Conservation (phyloP, 441 rosid species). For the Corymbia citriodora region DNA sequence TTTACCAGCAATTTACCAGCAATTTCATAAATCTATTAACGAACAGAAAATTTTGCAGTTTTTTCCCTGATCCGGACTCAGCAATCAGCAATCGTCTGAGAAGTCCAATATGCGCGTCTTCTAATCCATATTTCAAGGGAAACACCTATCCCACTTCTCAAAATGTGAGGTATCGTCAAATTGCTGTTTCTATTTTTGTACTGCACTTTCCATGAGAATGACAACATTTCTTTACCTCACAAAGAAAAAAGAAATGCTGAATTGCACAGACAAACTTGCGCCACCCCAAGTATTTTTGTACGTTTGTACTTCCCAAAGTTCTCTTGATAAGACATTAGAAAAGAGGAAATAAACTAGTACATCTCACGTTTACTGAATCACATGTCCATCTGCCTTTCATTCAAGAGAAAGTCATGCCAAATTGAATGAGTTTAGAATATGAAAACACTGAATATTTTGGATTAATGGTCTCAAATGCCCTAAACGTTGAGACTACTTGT, state of each 20-base stretch:
- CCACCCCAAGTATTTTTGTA: rapidly evolving
- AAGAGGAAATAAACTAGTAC: background rate
- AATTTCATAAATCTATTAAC: no score
- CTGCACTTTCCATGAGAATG: background rate
- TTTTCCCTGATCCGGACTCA: no score
- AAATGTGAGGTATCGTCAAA: background rate
- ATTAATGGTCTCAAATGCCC: background rate
- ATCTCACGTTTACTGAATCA: background rate
- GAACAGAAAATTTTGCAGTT: no score
- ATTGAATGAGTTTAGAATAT: background rate
- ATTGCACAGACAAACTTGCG: no score
- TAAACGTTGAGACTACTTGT: background rate
- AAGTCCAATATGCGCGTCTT: no score
- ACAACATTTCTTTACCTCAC: background rate
- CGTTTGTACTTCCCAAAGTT: background rate
- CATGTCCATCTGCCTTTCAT: background rate
- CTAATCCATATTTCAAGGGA: no score
- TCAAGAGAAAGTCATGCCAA: background rate
- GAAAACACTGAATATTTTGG: background rate
- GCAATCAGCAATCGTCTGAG: no score
- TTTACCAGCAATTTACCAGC: no score
- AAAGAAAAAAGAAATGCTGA: background rate
- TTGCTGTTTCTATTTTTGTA: background rate
- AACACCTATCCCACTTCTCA: no score
- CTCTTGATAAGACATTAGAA: background rate